Conservation (phyloP, 495 filamentous ascomycete genomes). For the Hyaloscypha hepaticicola region DNA sequence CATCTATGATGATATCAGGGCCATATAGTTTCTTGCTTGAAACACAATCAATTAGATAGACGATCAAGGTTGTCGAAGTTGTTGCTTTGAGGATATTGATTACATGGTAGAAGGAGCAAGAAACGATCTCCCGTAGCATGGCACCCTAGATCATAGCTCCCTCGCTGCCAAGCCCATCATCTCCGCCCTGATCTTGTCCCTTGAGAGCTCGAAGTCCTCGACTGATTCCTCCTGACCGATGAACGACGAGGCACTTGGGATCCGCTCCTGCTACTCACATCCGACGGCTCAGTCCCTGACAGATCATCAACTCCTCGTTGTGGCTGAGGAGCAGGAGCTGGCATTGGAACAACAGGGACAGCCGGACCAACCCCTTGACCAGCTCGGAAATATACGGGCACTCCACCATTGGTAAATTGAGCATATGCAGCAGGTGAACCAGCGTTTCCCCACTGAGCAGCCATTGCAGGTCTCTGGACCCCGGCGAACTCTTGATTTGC, state of each 20-base stretch:
- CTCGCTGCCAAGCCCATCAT: background rate
- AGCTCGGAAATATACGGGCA: background rate
- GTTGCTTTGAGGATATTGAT: no score
- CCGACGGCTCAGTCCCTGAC: background rate
- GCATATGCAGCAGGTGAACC: background rate
- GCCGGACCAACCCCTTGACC: background rate
- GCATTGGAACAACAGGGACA: background rate
- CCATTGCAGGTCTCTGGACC: background rate
- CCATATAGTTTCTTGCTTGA: no score
- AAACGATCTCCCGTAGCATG: no score
- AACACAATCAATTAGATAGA: no score
- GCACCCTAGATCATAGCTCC: background rate
- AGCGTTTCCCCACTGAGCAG: background rate
- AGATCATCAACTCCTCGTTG: background rate
- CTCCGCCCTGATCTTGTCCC: background rate
- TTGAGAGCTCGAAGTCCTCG: background rate
- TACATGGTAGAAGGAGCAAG: no score
- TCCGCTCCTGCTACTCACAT: background rate
- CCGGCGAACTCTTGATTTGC: background rate
- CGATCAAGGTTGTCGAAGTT: no score
- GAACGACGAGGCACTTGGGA: background rate
- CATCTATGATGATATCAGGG: no score
- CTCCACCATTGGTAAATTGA: background rate
- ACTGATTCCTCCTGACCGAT: background rate
- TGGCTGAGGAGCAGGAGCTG: background rate